These are phyloP conservation scores for Sphaerostilbella broomeana DNA, from an alignment of 2,329 filamentous ascomycete genomes.

Conservation along the genomic window DNA sequence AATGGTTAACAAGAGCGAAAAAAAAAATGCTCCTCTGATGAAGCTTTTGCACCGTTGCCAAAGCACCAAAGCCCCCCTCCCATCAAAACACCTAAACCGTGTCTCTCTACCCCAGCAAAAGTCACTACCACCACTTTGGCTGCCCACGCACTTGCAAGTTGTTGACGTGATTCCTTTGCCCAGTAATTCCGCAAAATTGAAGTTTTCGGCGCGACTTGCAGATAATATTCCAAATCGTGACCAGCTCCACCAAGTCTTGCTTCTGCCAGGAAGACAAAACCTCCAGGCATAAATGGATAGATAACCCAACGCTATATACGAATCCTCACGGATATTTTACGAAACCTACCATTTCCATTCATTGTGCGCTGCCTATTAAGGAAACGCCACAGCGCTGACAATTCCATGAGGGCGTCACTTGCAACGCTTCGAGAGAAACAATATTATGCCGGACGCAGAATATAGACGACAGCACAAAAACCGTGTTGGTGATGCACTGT, in stretches of 20 bases:
- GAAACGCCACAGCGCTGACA: too few species aligned
- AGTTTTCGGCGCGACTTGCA: slow-evolving; percentile 8
- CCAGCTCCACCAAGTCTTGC: background rate
- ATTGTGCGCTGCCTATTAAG: too few species aligned
- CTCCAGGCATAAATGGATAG: background rate
- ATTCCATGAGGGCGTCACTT: too few species aligned
- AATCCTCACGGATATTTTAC: slow-evolving; percentile 33
- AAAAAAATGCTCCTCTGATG: too few species aligned
- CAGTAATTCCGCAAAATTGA: slow-evolving; percentile 13
- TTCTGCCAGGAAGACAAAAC: slow-evolving; percentile 3
- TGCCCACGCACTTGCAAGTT: slow-evolving; percentile 12
- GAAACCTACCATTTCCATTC: slow-evolving; percentile 18
- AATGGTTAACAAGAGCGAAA: too few species aligned
- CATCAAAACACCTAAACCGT: too few species aligned
- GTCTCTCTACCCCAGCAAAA: slow-evolving; percentile 1
- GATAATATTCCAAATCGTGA: background rate
- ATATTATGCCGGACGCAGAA: too few species aligned
- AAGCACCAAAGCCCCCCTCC: too few species aligned
- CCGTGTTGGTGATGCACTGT: too few species aligned
- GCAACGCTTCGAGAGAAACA: too few species aligned
- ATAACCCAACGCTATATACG: slow-evolving; percentile 27
- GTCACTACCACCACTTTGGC: slow-evolving; percentile 4
- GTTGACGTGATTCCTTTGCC: slow-evolving; percentile 17
- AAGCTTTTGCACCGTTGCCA: slow-evolving; percentile 1
- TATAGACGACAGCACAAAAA: too few species aligned